Percentiles rank a stretch among this genome's conserved stretches.
These are phyloP conservation scores for Lojkania enalia DNA, from an alignment of 2,329 filamentous ascomycete species.

Conservation along the genomic window DNA sequence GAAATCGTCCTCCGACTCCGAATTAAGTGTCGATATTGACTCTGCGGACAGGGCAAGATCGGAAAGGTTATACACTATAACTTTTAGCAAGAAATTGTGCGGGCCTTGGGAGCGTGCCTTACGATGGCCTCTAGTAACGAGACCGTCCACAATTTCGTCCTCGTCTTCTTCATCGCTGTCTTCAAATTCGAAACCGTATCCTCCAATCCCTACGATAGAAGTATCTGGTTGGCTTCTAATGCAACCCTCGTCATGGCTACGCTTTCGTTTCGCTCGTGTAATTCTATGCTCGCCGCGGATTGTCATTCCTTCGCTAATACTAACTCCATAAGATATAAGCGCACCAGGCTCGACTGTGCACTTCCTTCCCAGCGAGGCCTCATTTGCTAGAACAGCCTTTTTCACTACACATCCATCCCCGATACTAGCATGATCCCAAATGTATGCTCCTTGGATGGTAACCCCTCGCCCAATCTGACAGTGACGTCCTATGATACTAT, in stretches of 20 bases:
- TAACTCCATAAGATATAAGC: conserved; percentile 78
- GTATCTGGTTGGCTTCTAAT: conserved; percentile 49
- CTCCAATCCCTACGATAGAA: conserved; percentile 60
- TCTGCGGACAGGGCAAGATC: conserved; percentile 52
- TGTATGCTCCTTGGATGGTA: conserved; percentile 74
- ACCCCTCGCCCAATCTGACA: conserved; percentile 89
- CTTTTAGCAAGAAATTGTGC: conserved; percentile 15
- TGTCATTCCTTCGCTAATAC: conserved; percentile 64
- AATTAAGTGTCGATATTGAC: conserved; percentile 68
- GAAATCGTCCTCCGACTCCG: conserved; percentile 49
- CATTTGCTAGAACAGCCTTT: conserved; percentile 75
- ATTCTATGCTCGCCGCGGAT: conserved; percentile 50
- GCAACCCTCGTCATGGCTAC: conserved; percentile 48
- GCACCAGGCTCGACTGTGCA: conserved; percentile 72
- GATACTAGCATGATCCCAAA: conserved; percentile 84
- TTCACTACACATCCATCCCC: conserved; percentile 73
- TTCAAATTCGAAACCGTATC: conserved; percentile 63
- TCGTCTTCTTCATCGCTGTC: conserved; percentile 65
- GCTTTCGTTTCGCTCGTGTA: conserved; percentile 51
- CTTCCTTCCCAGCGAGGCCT: conserved; percentile 70
- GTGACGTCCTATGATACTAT: conserved; percentile 79
- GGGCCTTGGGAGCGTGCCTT: conserved; percentile 16
- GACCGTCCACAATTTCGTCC: conserved; percentile 54
- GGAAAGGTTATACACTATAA: conserved; percentile 55
- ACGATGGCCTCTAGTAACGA: conserved; percentile 42